Evolutionary conservation across 192 early-diverging fungal species (phyloP), one percentile per base, ranked within the genome.

Genomic region (Coemansia erecta): DNA sequence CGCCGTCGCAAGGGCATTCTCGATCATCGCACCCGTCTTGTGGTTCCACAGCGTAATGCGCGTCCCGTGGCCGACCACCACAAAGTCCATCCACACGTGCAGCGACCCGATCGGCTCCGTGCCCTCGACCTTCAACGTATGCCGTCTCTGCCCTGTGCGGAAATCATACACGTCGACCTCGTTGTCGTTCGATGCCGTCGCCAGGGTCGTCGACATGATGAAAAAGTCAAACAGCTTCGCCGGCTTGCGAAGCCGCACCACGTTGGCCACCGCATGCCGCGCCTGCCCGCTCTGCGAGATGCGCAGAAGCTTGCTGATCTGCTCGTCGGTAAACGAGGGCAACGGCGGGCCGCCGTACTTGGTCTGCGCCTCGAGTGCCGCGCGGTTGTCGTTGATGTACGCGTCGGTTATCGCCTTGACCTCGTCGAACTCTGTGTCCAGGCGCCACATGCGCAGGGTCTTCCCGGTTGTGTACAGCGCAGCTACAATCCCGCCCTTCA

Each of bases 61-160:
- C 60, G 63, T 45, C 12, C 67, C 77, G 33, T 73, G 72, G 6
- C 66, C 72, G 9, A 67, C 72, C 1, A 80, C 63, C 8, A 80
- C 57, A 22, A 51, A 80, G 39, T 80, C 68, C 57, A 73, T 17
- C 77, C 77, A 80, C 56, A 70, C 72, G 37, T 74, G 70, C 43
- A 72, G 7, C 5, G 58, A 57, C 12, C 63, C 64, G 15, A 80
- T 68, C 8, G 53, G 42, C 28, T 64, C 53, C 0, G 49, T 19
- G 8, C 31, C 47, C n/a, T 19, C 37, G 17, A 68, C n/a, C 28
- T 35, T 23, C 2, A 73, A 47, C 11, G 56, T 63, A 45, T 67
- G 63, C 23, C 11, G 23, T 13, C 63, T 60, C 45, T 61, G 45
- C 24, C 63, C 63, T 0, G 56, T 67, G 17, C 55, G 21, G 61